Conservation (phyloP, 169 alveolate genomes). For the Plasmodium falciparum region DNA sequence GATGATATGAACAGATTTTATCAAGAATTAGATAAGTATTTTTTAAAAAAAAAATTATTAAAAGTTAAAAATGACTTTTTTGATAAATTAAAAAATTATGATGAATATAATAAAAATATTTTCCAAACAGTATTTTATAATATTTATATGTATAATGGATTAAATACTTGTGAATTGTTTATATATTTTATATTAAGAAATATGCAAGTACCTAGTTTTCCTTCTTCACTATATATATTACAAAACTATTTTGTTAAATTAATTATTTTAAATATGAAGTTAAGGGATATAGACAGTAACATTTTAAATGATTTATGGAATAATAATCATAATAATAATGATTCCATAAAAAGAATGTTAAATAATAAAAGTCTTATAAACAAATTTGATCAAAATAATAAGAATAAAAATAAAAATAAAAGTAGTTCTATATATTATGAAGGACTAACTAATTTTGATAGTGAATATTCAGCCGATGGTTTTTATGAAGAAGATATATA, state of each 20-base stretch:
- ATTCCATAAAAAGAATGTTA: neutral
- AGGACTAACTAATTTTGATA: neutral
- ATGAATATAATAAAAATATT: neutral
- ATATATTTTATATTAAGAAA: constrained; percentile 63
- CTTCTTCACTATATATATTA: no score
- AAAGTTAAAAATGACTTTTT: constrained; percentile 40
- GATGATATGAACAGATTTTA: constrained; percentile 49
- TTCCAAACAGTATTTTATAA: constrained; percentile 44
- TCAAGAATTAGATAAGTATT: constrained; percentile 23
- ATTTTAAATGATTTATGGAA: neutral
- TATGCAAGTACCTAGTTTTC: neutral
- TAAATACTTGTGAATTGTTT: constrained; percentile 46
- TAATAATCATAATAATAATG: no score
- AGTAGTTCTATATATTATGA: neutral
- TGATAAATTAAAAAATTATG: constrained; percentile 17
- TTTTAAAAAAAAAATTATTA: constrained; percentile 44
- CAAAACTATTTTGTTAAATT: no score
- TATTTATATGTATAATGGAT: constrained; percentile 14
- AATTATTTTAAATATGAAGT: no score
- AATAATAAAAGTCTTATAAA: neutral
- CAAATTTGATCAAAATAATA: no score
- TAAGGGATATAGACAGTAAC: neutral
- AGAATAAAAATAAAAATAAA: neutral
- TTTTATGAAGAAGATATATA: constrained; percentile 30
- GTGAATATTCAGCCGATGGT: constrained; percentile 28